phyloP scores from a whole-genome alignment of 371 early-diverging fungal species.

The Mortierella sp. region DNA sequence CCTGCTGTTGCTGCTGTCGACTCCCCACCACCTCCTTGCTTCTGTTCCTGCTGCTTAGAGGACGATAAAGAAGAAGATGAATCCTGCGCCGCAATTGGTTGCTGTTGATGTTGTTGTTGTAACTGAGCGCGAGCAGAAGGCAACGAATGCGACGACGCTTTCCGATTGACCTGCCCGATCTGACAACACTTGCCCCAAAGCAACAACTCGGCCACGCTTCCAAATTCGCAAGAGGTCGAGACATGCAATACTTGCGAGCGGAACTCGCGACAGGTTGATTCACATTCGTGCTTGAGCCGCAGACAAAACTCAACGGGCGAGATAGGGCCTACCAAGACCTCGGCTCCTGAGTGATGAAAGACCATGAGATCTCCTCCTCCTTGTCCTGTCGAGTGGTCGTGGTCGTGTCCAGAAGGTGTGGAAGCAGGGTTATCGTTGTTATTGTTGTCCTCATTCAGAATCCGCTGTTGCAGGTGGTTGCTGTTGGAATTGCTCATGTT shows the following conservation, averaged over 20 bases:
- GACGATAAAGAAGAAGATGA: neutral
- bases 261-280: slow-evolving; percentile 44
- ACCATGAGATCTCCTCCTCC: neutral
- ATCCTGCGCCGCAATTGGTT: neutral
- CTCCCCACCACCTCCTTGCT: neutral
- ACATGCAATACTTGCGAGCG: slow-evolving; percentile 21
- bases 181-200: slow-evolving; percentile 53
- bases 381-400: neutral
- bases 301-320: slow-evolving; percentile 37
- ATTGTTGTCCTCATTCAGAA: neutral
- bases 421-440: neutral
- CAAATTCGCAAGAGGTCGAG: slow-evolving; percentile 30
- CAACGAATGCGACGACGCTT: neutral
- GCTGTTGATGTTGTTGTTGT: neutral
- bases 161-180: slow-evolving; percentile 34
- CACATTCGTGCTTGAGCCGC: slow-evolving; percentile 50
- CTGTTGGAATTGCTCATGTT: neutral
- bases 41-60: neutral
- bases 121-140: neutral
- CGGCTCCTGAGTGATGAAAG: slow-evolving; percentile 39
- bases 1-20: neutral
- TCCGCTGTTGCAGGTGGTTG: neutral
- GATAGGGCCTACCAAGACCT: slow-evolving; percentile 21
- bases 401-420: neutral
- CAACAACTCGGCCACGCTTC: slow-evolving; percentile 43